Evolutionary conservation across 2,329 filamentous ascomycete species (phyloP), one percentile per base, ranked within the genome.

Genomic region (Aspergillus novoparasiticus): DNA sequence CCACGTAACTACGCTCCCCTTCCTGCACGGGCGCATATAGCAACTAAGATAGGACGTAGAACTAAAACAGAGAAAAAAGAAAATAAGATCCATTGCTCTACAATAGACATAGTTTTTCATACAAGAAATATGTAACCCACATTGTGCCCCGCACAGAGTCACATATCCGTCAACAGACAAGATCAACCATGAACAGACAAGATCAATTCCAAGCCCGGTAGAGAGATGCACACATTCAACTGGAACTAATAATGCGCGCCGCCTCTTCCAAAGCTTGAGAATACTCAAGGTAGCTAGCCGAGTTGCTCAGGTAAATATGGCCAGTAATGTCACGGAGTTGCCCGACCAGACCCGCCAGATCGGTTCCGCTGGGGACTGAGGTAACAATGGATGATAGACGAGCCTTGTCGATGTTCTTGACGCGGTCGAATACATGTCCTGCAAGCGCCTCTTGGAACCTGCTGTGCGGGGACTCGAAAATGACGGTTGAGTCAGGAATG

Each of bases 381-480:
- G 61, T 62, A 32, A 66, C 64, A 48, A 66, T 66, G 4, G 62
- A 62, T 4, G 64, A 57, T 30, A 64, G 45, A 14, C 41, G 21
- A 28, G 28, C 43, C 28, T 50, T 48, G 16, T 61, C 55, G 1
- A 53, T 16, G 21, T 28, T 54, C 12, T 54, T 43, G 19, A 66
- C 36, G 3, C 9, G 30, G n/a, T 53, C 8, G 51, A 66, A 64
- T 2, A 30, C 36, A 34, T 48, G 12, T 10, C n/a, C 36, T 2
- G 43, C 45, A 4, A 62, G 3, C 28, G 34, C 46, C 14, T 23
- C n/a, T 21, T 62, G 39, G 36, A 64, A 64, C 21, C 50, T 26
- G 48, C 23, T 46, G 62, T 66, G 58, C 26, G 64, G 54, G 3
- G 62, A 64, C 53, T 64, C 64, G 43, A 66, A 66, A 36, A 66